Percentiles rank a stretch among this genome's conserved stretches.
phyloP scores from a whole-genome alignment of 306 rosid genomes.

The Prunus dulcis region DNA sequence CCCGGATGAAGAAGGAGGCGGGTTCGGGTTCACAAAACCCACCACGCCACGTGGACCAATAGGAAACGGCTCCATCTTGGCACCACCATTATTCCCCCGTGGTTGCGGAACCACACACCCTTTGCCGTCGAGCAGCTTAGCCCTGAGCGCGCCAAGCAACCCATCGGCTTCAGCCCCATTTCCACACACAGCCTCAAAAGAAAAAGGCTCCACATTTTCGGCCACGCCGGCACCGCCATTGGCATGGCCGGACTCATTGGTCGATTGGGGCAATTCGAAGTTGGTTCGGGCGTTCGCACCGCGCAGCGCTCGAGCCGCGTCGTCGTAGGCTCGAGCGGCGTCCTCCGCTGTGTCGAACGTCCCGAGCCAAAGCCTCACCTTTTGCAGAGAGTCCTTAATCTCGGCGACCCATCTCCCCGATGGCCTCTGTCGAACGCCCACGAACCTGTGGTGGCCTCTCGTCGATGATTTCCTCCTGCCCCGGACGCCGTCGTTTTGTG shows the following conservation, averaged over 20 bases:
- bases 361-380: slow-evolving; percentile 82
- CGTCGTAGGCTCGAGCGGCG: slow-evolving; percentile 67
- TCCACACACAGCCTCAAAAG: slow-evolving; percentile 47
- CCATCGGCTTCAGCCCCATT: slow-evolving; percentile 34
- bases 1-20: background rate
- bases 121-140: slow-evolving; percentile 47
- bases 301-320: slow-evolving; percentile 59
- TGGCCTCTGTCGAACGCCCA: slow-evolving; percentile 76
- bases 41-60: background rate
- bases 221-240: background rate
- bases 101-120: slow-evolving; percentile 16
- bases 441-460: slow-evolving; percentile 64
- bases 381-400: slow-evolving; percentile 70
- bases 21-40: background rate
- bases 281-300: slow-evolving; percentile 73
- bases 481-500: slow-evolving; percentile 19
- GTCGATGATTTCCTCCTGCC: slow-evolving; percentile 50
- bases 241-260: background rate
- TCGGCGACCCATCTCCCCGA: slow-evolving; percentile 90
- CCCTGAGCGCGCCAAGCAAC: slow-evolving; percentile 62
- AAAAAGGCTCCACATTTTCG: slow-evolving; percentile 46
- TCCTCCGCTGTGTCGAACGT: slow-evolving; percentile 72
- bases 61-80: slow-evolving; percentile 5
- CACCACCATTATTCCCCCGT: background rate
- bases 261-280: slow-evolving; percentile 45